Evolutionary conservation across 192 early-diverging fungal genomes (phyloP), one percentile per base, ranked within the genome.

Genomic region (Backusella tuberculispora): DNA sequence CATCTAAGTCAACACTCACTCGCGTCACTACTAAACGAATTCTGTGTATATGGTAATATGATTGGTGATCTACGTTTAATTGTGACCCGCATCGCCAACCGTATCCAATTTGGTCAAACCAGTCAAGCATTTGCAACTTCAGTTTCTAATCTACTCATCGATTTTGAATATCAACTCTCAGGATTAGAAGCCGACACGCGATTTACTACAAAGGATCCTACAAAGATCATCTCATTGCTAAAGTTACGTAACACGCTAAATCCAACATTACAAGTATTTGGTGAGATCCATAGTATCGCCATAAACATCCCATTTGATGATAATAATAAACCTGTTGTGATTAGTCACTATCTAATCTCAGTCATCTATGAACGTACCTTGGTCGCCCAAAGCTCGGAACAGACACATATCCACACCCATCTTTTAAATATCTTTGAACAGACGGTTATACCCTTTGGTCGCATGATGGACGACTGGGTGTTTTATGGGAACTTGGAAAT

Each of bases 381-480:
- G 14, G 26, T 29, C 48, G 60, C 76, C 7, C 56, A 77, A 63
- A 38, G 34, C 21, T 41, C 56, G 1, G 76, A 46, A 42, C 19
- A 70, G 29, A 3, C 19, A 1, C 8, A 19, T 21, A 72, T 71
- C 10, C 29, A 63, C 41, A 45, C 63, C 5, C 24, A 45, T 19
- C 19, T 77, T 17, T 6, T 66, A 0, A 21, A 65, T 53, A 14
- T 77, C 5, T 72, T 77, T 19, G 21, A 66, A 9, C 76, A 72
- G 15, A 65, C 69, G 15, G 21, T 77, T 44, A 15, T 40, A 7
- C 76, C 76, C 9, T 81, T 77, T 45, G 76, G 72, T 42, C 77
- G 77, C 4, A 71, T 84, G 70, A 84, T 84, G 50, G 77, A 84
- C 45, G 74, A 76, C 41, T 84, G 83, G 83, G 79, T 82, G 12